Conservation (phyloP, 257 asterid species). For the Linaria vulgaris region DNA sequence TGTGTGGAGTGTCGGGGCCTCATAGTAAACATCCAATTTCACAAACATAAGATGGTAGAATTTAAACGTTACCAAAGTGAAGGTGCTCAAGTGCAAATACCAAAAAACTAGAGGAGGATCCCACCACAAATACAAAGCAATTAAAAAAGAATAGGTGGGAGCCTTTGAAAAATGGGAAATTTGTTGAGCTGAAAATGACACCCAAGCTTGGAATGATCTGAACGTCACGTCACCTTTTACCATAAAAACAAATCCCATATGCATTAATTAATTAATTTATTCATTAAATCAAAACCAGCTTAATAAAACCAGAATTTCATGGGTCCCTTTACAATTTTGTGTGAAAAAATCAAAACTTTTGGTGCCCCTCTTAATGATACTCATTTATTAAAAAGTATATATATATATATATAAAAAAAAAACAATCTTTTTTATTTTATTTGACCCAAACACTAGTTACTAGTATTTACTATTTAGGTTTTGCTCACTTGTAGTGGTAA, state of each 20-base stretch:
- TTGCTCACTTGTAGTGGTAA: slow-evolving; percentile 24
- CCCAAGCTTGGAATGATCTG: slow-evolving; percentile 51
- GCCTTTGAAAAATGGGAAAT: slow-evolving; percentile 58
- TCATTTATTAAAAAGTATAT: slow-evolving; percentile 24
- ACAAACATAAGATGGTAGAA: too few species aligned
- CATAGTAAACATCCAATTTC: too few species aligned
- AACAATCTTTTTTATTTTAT: slow-evolving; percentile 18
- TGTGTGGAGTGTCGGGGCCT: too few species aligned
- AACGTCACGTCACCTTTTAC: slow-evolving; percentile 53
- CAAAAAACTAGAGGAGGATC: slow-evolving; percentile 24
- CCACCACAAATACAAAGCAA: slow-evolving; percentile 24
- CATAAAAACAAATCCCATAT: slow-evolving; percentile 30
- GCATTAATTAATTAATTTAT: slow-evolving; percentile 31
- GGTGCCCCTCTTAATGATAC: slow-evolving; percentile 16
- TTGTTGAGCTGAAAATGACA: slow-evolving; percentile 75
- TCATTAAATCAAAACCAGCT: slow-evolving; percentile 28
- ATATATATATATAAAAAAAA: slow-evolving; percentile 16
- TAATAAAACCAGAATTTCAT: too few species aligned
- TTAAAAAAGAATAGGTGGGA: slow-evolving; percentile 24
- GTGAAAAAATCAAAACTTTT: slow-evolving; percentile 24
- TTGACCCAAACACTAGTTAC: too few species aligned
- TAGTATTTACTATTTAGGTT: too few species aligned
- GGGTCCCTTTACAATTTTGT: too few species aligned
- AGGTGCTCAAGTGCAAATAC: slow-evolving; percentile 23
- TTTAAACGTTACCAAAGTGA: too few species aligned